Conservation (phyloP, 768 basidiomycete species). For the Rubroboletus pulcherrimus region DNA sequence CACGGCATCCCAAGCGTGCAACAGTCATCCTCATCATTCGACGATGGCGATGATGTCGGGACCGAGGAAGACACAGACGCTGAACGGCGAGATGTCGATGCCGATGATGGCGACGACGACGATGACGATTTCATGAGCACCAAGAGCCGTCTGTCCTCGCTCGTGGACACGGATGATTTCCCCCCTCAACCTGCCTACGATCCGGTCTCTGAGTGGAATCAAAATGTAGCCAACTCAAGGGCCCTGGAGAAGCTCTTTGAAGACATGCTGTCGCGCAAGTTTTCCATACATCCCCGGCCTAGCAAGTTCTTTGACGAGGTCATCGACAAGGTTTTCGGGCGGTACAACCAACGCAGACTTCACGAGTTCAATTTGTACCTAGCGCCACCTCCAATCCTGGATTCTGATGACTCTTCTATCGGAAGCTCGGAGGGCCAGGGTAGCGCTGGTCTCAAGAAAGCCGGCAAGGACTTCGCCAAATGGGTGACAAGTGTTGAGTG, state of each 20-base stretch:
- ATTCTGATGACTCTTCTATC: slow-evolving; percentile 17
- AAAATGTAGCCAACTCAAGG: slow-evolving; percentile 36
- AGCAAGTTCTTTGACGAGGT: slow-evolving; percentile 45
- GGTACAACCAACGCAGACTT: slow-evolving; percentile 40
- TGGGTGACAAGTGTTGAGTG: slow-evolving; percentile 37
- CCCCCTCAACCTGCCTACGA: slow-evolving; percentile 22
- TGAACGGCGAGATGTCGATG: slow-evolving; percentile 7
- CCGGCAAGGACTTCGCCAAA: slow-evolving; percentile 30
- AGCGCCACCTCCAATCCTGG: slow-evolving; percentile 40
- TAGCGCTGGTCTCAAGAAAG: slow-evolving; percentile 25
- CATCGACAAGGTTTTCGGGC: slow-evolving; percentile 50
- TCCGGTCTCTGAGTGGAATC: slow-evolving; percentile 38
- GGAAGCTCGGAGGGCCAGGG: slow-evolving; percentile 28
- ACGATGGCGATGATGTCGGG: slow-evolving; percentile 19
- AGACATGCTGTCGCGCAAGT: slow-evolving; percentile 53
- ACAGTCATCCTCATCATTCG: slow-evolving; percentile 18
- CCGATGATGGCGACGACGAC: slow-evolving; percentile 23
- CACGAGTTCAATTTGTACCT: slow-evolving; percentile 53
- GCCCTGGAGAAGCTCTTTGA: slow-evolving; percentile 57
- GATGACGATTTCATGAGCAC: slow-evolving; percentile 32
- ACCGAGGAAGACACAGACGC: slow-evolving; percentile 18
- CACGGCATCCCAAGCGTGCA: background rate
- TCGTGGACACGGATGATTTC: slow-evolving; percentile 18
- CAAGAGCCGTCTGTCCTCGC: slow-evolving; percentile 27
- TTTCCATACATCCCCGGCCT: slow-evolving; percentile 50